These are phyloP conservation scores for Emmonsiellopsis sp. DNA, from an alignment of 2,329 filamentous ascomycete species.

Conservation along the genomic window DNA sequence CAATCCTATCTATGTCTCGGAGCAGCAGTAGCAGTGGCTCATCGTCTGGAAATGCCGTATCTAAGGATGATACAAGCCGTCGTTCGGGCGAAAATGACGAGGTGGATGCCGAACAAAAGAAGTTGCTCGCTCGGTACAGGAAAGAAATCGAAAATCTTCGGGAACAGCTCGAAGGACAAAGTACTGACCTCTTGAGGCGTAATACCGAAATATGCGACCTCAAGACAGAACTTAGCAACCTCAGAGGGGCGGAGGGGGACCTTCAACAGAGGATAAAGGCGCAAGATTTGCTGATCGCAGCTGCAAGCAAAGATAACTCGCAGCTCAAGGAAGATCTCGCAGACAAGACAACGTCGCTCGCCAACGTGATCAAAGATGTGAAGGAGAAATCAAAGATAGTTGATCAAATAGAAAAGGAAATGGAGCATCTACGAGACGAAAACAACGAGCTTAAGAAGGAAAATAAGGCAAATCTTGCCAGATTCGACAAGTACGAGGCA, in stretches of 20 bases:
- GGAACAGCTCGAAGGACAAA: too few species aligned
- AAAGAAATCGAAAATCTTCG: too few species aligned
- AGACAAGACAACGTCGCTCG: background rate
- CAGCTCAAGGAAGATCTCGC: background rate
- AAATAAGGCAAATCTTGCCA: background rate
- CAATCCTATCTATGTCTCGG: too few species aligned
- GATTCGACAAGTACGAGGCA: conserved; percentile 1
- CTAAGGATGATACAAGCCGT: background rate
- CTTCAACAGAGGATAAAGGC: background rate
- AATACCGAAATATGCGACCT: background rate
- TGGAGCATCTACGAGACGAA: conserved; percentile 4
- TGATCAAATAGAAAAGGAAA: background rate
- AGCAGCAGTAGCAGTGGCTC: background rate
- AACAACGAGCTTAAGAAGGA: background rate
- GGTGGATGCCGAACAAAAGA: too few species aligned
- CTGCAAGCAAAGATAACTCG: background rate
- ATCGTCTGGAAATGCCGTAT: background rate
- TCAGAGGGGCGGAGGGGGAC: background rate
- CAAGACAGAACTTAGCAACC: background rate
- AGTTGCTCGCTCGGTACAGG: too few species aligned
- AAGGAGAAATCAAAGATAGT: background rate
- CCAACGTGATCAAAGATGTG: background rate
- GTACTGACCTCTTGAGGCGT: too few species aligned
- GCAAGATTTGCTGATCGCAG: background rate
- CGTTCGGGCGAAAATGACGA: too few species aligned